Conservation (phyloP, 495 filamentous ascomycete genomes). For the Hyaloscypha bicolor region DNA sequence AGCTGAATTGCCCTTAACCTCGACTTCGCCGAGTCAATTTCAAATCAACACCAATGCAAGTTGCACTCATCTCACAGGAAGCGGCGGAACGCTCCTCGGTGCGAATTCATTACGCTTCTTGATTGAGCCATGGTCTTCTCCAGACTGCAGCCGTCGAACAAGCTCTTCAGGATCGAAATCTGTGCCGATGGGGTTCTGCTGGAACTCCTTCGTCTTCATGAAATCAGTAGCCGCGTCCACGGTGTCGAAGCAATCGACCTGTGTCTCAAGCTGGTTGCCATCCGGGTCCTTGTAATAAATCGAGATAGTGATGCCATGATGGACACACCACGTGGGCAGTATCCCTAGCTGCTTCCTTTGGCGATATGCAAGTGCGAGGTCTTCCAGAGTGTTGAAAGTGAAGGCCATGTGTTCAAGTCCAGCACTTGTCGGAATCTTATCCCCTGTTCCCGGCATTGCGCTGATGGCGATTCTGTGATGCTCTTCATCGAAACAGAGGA, state of each 20-base stretch:
- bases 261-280: conserved; percentile 47
- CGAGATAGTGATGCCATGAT: conserved; percentile 46
- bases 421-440: conserved; percentile 25
- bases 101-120: too few species aligned
- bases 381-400: conserved; percentile 35
- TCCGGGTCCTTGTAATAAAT: conserved; percentile 52
- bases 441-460: conserved; percentile 24
- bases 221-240: conserved; percentile 40
- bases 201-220: conserved; percentile 32
- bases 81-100: too few species aligned
- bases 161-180: conserved; percentile 42
- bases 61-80: too few species aligned
- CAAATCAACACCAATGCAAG: too few species aligned
- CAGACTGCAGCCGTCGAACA: not conserved
- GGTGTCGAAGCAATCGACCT: conserved; percentile 47
- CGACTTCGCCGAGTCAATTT: too few species aligned
- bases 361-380: conserved; percentile 36
- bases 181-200: conserved; percentile 39
- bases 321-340: conserved; percentile 42
- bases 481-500: conserved; percentile 48
- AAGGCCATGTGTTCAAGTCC: conserved; percentile 48
- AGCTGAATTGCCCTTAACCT: too few species aligned
- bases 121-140: not conserved
- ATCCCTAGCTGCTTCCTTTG: conserved; percentile 41
- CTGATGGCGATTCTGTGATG: conserved; percentile 49